phyloP scores from a whole-genome alignment of 1,139 yeast species.

The Sugiyamaella castrensis region DNA sequence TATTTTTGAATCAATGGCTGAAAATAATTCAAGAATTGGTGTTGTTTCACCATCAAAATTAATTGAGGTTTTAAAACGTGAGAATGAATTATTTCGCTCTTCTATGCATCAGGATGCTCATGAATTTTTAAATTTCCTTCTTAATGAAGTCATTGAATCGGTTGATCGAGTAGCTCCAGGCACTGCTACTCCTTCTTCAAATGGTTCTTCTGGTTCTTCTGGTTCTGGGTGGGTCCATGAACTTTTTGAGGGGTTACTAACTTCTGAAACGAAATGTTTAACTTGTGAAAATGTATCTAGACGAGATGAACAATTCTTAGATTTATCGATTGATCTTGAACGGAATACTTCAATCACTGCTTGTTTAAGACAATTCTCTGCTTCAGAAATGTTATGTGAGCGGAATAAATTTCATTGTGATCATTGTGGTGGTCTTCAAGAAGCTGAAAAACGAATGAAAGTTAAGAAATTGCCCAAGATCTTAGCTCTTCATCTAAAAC shows the following conservation, averaged over 20 bases:
- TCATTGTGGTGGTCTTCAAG: conserved; percentile 84
- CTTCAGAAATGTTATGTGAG: conserved; percentile 79
- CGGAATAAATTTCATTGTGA: conserved; percentile 93
- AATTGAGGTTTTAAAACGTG: conserved; percentile 70
- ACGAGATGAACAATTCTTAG: conserved; percentile 82
- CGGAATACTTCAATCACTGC: conserved; percentile 71
- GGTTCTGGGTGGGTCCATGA: conserved; percentile 58
- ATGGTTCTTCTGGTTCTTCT: conserved; percentile 8
- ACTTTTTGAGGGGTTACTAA: conserved; percentile 78
- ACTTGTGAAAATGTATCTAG: conserved; percentile 86
- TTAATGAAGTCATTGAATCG: conserved; percentile 78
- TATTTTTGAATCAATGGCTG: conserved; percentile 78
- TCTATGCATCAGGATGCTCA: conserved; percentile 99
- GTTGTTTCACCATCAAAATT: conserved; percentile 80
- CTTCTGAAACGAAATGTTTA: conserved; percentile 85
- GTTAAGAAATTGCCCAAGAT: conserved; percentile 74
- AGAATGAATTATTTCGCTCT: conserved; percentile 80
- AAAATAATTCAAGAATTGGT: conserved; percentile 66
- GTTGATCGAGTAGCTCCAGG: conserved; percentile 40
- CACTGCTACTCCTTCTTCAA: conserved; percentile 11
- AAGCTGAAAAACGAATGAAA: conserved; percentile 90
- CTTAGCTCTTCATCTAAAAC: conserved; percentile 76
- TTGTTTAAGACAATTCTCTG: conserved; percentile 75
- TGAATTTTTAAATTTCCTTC: conserved; percentile 82
- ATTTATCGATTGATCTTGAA: conserved; percentile 80